A percentile compares a stretch with the other conserved stretches of the same genome.
phyloP scores from a whole-genome alignment of 768 basidiomycete species.

The Mycena haematopus region DNA sequence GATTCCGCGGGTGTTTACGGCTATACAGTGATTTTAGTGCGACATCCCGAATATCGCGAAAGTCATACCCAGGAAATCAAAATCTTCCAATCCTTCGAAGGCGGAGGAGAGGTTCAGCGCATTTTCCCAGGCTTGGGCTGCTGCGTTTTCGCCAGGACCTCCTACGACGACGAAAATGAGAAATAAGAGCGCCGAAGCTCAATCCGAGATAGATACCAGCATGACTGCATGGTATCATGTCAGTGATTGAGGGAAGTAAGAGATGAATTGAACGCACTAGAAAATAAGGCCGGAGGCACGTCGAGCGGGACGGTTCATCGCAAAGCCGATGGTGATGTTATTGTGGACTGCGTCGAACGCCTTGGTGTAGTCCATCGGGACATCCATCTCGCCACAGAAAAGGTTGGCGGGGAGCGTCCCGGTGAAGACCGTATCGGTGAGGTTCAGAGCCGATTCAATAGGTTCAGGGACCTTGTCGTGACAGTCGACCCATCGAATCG shows the following conservation, averaged over 20 bases:
- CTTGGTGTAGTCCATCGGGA: constrained; percentile 27
- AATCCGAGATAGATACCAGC: not conserved
- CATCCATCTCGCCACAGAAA: constrained; percentile 23
- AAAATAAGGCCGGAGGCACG: constrained; percentile 1
- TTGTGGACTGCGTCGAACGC: constrained; percentile 10
- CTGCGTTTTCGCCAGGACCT: constrained; percentile 24
- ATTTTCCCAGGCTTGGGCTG: not conserved
- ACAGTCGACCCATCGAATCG: constrained; percentile 24
- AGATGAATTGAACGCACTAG: not conserved
- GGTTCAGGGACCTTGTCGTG: constrained; percentile 9
- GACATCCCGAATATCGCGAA: not conserved
- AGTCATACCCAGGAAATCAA: constrained; percentile 23
- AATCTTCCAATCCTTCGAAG: not conserved
- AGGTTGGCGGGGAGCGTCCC: constrained; percentile 7
- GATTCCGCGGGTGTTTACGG: constrained; percentile 27
- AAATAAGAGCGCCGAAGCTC: not conserved
- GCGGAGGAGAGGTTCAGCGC: no score
- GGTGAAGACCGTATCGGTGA: not conserved
- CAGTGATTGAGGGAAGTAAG: not conserved
- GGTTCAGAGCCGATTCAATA: not conserved
- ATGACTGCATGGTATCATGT: not conserved
- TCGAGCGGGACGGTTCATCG: constrained; percentile 24
- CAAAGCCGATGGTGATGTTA: constrained; percentile 25
- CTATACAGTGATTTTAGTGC: constrained; percentile 1
- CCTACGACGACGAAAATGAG: constrained; percentile 1